phyloP scores from a whole-genome alignment of 2,329 filamentous ascomycete species.

The Fusarium piperis region DNA sequence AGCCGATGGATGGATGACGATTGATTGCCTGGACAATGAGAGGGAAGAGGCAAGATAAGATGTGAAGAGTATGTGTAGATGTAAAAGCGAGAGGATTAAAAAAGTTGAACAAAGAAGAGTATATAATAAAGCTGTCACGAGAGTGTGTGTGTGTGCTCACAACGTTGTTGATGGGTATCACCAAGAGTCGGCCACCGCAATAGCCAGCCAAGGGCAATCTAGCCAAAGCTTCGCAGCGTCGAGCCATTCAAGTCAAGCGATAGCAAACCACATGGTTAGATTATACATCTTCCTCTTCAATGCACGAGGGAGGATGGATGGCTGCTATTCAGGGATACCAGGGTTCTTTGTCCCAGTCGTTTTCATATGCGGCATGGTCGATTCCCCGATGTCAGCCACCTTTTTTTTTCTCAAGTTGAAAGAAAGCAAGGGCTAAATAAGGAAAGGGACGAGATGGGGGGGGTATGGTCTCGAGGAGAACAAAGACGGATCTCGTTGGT shows the following conservation, averaged over 20 bases:
- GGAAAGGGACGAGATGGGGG: background rate
- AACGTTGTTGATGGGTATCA: background rate
- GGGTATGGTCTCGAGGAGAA: background rate
- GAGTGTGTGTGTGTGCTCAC: background rate
- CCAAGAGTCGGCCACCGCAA: background rate
- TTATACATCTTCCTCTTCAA: background rate
- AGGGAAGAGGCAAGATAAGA: background rate
- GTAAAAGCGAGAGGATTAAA: conserved; percentile 16
- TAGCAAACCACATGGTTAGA: background rate
- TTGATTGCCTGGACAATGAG: conserved; percentile 1
- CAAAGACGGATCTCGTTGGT: conserved; percentile 20
- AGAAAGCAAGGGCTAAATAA: conserved; percentile 8
- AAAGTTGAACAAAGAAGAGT: conserved; percentile 17
- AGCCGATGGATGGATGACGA: background rate
- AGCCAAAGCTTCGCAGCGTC: background rate
- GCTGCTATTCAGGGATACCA: background rate
- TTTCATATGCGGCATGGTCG: background rate
- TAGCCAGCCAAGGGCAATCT: background rate
- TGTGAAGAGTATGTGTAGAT: conserved; percentile 32
- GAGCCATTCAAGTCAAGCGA: background rate
- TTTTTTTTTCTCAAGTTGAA: background rate
- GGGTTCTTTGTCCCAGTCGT: conserved; percentile 15
- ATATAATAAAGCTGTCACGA: background rate
- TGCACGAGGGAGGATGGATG: background rate
- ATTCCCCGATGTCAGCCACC: background rate